phyloP scores from a whole-genome alignment of 148 eudicot species.

The Rhododendron molle region DNA sequence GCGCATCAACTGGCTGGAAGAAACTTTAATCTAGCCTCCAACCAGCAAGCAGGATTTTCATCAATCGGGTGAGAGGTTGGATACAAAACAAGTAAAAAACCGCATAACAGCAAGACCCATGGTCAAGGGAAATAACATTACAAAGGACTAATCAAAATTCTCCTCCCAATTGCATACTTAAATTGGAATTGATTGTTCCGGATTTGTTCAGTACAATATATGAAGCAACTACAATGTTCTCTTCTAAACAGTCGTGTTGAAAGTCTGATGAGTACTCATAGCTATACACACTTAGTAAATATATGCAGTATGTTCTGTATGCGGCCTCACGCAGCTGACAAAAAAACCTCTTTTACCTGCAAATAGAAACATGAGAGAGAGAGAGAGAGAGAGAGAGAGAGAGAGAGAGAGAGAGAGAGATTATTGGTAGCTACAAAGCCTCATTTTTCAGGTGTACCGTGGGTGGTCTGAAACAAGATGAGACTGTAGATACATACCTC shows the following conservation, averaged over 20 bases:
- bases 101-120: not conserved
- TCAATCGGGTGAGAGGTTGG: not conserved
- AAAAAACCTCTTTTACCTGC: slow-evolving; percentile 6
- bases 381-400: not conserved
- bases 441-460: not conserved
- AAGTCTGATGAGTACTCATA: not conserved
- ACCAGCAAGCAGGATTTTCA: not conserved
- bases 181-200: not conserved
- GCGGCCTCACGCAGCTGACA: not conserved
- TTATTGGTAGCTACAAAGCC: not conserved
- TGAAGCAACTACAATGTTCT: not conserved
- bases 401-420: not conserved
- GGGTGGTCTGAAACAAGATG: not conserved
- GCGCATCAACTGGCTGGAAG: not conserved
- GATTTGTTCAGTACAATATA: not conserved
- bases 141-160: not conserved
- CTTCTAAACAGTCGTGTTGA: not conserved
- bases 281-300: not conserved
- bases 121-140: not conserved
- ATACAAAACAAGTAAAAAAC: not conserved
- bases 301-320: not conserved
- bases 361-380: not conserved
- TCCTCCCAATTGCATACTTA: not conserved
- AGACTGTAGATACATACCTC: slow-evolving; percentile 5
- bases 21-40: not conserved